phyloP scores from a whole-genome alignment of 768 basidiomycete genomes.

The Termitomyces sp. region DNA sequence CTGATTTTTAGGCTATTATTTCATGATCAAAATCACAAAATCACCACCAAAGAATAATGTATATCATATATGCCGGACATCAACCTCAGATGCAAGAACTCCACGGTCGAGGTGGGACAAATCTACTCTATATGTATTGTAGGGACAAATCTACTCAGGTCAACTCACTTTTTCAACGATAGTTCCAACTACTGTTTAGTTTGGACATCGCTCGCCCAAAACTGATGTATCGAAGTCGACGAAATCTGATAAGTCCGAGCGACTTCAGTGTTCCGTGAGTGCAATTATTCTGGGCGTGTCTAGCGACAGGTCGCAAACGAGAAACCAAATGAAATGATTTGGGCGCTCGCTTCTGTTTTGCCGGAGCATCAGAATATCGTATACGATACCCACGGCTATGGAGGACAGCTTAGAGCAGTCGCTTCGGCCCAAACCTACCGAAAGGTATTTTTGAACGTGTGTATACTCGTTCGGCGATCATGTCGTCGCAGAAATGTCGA shows the following conservation, averaged over 20 bases:
- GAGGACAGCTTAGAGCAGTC: slow-evolving; percentile 10
- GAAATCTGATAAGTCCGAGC: slow-evolving; percentile 8
- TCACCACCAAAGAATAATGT: neutral
- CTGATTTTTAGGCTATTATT: neutral
- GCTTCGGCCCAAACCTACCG: neutral
- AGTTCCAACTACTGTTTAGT: neutral
- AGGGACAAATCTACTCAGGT: neutral
- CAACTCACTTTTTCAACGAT: neutral
- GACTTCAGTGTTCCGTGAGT: neutral
- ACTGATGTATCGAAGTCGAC: neutral
- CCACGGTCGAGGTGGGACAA: neutral
- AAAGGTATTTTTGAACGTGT: neutral
- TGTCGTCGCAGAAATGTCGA: slow-evolving; percentile 11
- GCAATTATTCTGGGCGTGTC: slow-evolving; percentile 9
- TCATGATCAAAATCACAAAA: neutral
- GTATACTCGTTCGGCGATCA: neutral
- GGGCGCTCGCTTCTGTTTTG: slow-evolving; percentile 2
- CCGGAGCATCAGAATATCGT: neutral
- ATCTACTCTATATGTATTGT: slow-evolving; percentile 1
- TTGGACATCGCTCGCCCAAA: neutral
- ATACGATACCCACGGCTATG: slow-evolving; percentile 18
- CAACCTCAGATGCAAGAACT: slow-evolving; percentile 10
- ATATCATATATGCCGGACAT: neutral
- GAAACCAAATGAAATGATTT: neutral
- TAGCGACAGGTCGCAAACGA: neutral